A percentile compares a stretch with the other conserved stretches of the same genome.
Evolutionary conservation across 805 yeast genomes (phyloP).

Genomic region (Candida nonsorbophila): DNA sequence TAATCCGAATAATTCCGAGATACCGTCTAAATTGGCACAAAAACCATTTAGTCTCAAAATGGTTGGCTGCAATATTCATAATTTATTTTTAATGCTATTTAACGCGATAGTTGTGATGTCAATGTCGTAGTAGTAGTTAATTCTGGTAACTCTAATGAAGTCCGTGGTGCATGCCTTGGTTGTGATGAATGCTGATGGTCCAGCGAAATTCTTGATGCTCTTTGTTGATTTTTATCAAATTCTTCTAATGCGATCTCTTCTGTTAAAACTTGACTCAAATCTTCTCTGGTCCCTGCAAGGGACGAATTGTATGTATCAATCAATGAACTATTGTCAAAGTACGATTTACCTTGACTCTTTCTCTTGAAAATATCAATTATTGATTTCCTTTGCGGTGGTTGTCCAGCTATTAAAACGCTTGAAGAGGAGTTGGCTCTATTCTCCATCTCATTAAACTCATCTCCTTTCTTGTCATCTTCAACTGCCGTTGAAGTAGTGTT

Average conservation of each 20-base stretch:
- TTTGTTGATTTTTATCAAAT: slow-evolving; percentile 17
- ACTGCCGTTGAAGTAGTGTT: no score
- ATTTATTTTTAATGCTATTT: no score
- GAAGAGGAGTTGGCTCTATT: slow-evolving; percentile 1
- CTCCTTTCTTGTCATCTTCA: slow-evolving; percentile 2
- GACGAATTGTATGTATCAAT: slow-evolving; percentile 25
- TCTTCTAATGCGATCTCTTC: slow-evolving; percentile 50
- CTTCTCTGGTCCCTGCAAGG: slow-evolving; percentile 20
- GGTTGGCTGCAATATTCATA: no score
- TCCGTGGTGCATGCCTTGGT: no score
- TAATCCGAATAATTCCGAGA: no score
- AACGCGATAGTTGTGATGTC: no score
- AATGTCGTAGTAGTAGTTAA: no score
- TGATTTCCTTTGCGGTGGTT: slow-evolving; percentile 23
- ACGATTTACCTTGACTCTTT: slow-evolving; percentile 20
- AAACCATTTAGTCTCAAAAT: no score
- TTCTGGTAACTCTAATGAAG: slow-evolving; percentile 11
- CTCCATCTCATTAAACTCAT: slow-evolving; percentile 1
- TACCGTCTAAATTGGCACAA: no score
- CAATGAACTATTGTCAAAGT: slow-evolving; percentile 24
- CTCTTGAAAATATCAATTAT: slow-evolving; percentile 28
- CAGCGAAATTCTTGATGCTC: slow-evolving; percentile 17
- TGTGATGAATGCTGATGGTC: no score
- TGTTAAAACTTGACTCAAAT: slow-evolving; percentile 33
- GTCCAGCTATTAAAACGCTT: background rate